Conservation (phyloP, 2,329 filamentous ascomycete species). For the Penicillium sp. region DNA sequence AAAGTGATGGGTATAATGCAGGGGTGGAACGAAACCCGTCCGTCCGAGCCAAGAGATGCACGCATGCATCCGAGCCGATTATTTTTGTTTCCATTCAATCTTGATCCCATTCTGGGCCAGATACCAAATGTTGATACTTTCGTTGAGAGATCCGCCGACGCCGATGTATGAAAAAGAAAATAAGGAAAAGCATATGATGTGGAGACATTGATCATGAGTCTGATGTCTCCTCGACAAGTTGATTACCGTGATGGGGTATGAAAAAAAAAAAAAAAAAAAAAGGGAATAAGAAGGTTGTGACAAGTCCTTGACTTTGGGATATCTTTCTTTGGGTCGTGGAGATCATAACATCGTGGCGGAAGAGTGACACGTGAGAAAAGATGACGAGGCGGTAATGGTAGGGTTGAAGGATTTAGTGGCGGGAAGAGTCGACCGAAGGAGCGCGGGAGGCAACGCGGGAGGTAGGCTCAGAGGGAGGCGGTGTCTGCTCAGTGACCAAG, state of each 20-base stretch:
- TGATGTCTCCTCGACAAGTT: slow-evolving; percentile 4
- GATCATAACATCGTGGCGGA: slow-evolving; percentile 24
- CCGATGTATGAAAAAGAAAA: slow-evolving; percentile 8
- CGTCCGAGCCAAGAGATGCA: slow-evolving; percentile 16
- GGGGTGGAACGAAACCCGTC: slow-evolving; percentile 17
- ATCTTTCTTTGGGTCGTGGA: slow-evolving; percentile 22
- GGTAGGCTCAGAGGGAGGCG: slow-evolving; percentile 22
- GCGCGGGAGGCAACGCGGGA: slow-evolving; percentile 26
- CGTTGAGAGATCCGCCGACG: slow-evolving; percentile 11
- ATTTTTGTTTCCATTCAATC: slow-evolving; percentile 12
- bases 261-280: background rate
- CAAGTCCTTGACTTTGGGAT: slow-evolving; percentile 10
- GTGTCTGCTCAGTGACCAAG: slow-evolving; percentile 28
- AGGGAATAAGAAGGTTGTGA: slow-evolving; percentile 10
- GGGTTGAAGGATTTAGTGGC: slow-evolving; percentile 17
- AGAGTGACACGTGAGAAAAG: background rate
- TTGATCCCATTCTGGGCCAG: background rate
- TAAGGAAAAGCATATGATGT: background rate
- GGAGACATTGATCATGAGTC: slow-evolving; percentile 7
- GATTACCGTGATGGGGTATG: slow-evolving; percentile 14
- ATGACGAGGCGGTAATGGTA: slow-evolving; percentile 2
- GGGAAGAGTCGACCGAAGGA: slow-evolving; percentile 24
- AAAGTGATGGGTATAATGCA: slow-evolving; percentile 27
- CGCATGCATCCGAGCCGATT: slow-evolving; percentile 13
- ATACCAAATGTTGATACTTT: slow-evolving; percentile 4